Base-by-base conservation (phyloP, 139 green algal genomes). In the Mychonastes homosphaera region DNA sequence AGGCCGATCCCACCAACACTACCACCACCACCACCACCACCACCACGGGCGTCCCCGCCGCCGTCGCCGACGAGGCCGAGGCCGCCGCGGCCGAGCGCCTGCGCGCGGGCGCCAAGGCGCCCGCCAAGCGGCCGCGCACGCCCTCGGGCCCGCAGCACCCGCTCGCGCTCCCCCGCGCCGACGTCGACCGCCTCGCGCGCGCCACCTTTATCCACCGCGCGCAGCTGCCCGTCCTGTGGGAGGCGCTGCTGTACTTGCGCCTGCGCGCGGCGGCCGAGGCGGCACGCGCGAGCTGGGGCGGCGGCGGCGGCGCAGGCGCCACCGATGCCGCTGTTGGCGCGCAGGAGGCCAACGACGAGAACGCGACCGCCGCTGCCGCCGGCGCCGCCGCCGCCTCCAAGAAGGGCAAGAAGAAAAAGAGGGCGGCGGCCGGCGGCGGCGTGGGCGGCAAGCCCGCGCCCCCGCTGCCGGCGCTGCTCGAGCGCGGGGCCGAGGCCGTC, bases 141-240 rank as follows among this genome's bases (percentile, higher is more conserved):
- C 7, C 7, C 6, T n/a, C 41, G 41, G 19, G 41, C 6, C 24
- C 41, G 41, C 7, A 5, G 41, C 41, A n/a, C 19, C 41, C 41
- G 41, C 41, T 5, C 19, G 19, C 41, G 41, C n/a, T n/a, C n/a
- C n/a, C n/a, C n/a, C n/a, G n/a, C n/a, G n/a, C n/a, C n/a, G n/a
- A n/a, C n/a, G n/a, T n/a, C n/a, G n/a, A n/a, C n/a, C n/a, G 62
- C 45, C 6, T 69, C 1, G 43, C 49, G 21, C 59, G 64, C 3
- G 24, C 63, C 1, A 62, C 47, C 13, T 38, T 24, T 40, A 28
- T 34, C 27, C 43, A 30, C 56, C n/a, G 26, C 56, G 15, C 47
- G 27, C 68, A 84, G 73, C 71, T 72, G 23, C 43, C 62, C 16
- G 46, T 68, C 6, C 52, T 74, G 21, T 84, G 77, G 77, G 77